A percentile compares a stretch with the other conserved stretches of the same genome.
Evolutionary conservation across 345 rosid species (phyloP).

Genomic region (Syzygium aromaticum): DNA sequence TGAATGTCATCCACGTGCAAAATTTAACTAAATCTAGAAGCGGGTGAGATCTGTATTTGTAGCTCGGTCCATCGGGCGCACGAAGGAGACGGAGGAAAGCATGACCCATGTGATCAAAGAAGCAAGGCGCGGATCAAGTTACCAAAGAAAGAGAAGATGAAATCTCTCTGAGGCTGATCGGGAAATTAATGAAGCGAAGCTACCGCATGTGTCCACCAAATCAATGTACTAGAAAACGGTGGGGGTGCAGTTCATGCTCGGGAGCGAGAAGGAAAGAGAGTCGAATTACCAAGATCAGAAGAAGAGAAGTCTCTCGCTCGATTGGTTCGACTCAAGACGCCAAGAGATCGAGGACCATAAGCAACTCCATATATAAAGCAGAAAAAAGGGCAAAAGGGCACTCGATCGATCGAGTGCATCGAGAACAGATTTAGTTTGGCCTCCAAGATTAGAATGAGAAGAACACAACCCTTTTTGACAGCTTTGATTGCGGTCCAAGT

Average conservation of each 20-base stretch:
- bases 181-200: background rate
- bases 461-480: background rate
- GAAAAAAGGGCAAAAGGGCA: background rate
- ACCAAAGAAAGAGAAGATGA: fast-evolving
- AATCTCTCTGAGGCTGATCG: too few species aligned
- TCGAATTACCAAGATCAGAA: background rate
- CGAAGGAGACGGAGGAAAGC: background rate
- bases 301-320: background rate
- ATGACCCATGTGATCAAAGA: fast-evolving
- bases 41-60: background rate
- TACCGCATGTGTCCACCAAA: background rate
- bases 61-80: background rate
- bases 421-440: background rate
- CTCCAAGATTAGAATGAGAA: background rate
- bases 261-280: too few species aligned
- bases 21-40: background rate
- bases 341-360: background rate
- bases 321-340: background rate
- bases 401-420: background rate
- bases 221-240: background rate
- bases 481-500: background rate
- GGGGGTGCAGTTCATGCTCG: too few species aligned
- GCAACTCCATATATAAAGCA: background rate
- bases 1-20: background rate
- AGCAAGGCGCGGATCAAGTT: background rate